Conservation (phyloP, 768 basidiomycete species). For the Coprinopsis marcescibilis region DNA sequence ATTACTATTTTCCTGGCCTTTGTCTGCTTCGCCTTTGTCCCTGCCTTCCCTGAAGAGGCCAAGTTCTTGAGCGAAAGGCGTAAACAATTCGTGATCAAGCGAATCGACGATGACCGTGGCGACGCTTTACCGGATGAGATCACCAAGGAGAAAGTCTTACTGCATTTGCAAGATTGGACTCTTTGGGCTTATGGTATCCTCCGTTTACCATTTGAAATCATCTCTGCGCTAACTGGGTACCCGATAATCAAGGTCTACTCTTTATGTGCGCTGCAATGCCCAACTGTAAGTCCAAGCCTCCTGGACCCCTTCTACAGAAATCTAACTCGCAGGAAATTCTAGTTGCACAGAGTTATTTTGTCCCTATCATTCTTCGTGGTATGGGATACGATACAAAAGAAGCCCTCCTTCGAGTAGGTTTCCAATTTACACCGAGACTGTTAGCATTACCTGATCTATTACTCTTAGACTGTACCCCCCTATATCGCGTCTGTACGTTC, state of each 20-base stretch:
- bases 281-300: too few species aligned
- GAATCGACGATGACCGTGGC: conserved; percentile 28
- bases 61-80: conserved; percentile 23
- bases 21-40: conserved; percentile 18
- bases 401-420: conserved; percentile 37
- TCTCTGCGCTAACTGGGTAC: not conserved
- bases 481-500: not conserved
- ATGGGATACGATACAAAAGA: conserved; percentile 36
- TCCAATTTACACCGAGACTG: not conserved
- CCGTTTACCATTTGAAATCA: not conserved
- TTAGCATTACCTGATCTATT: not conserved
- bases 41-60: conserved; percentile 24
- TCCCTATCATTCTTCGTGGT: conserved; percentile 39
- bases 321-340: too few species aligned
- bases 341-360: conserved; percentile 41
- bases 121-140: conserved; percentile 27
- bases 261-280: conserved; percentile 39
- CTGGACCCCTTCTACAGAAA: too few species aligned
- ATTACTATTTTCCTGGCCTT: conserved; percentile 21
- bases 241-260: conserved; percentile 26
- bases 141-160: conserved; percentile 20
- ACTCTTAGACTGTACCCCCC: conserved; percentile 21
- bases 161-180: conserved; percentile 28
- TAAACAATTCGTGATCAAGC: conserved; percentile 23
- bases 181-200: conserved; percentile 22